These are phyloP conservation scores for Cyberlindnera suaveolens DNA, from an alignment of 805 yeast species.

Conservation along the genomic window DNA sequence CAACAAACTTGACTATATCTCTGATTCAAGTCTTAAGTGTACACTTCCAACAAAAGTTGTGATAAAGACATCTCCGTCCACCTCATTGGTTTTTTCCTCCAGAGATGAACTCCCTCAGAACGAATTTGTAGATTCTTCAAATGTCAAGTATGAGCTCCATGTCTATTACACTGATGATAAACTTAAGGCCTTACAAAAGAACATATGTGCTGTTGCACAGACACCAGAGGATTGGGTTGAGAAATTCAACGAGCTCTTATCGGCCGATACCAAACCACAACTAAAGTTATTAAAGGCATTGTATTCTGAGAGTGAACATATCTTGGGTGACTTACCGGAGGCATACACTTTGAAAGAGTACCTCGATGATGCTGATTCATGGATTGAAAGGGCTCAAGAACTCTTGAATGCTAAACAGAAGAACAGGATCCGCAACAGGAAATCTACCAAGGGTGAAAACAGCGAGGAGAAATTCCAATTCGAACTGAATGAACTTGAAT, in stretches of 20 bases:
- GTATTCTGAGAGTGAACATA: slow-evolving; percentile 50
- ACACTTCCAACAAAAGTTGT: slow-evolving; percentile 52
- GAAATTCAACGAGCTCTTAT: slow-evolving; percentile 36
- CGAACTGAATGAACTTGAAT: slow-evolving; percentile 13
- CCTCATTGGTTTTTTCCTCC: slow-evolving; percentile 22
- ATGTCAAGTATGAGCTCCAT: slow-evolving; percentile 37
- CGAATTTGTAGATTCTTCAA: slow-evolving; percentile 7
- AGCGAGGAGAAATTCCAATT: slow-evolving; percentile 6
- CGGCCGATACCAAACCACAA: slow-evolving; percentile 37
- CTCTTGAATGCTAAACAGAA: slow-evolving; percentile 35
- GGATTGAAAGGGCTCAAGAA: slow-evolving; percentile 51
- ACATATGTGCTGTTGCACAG: slow-evolving; percentile 35
- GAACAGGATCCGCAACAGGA: slow-evolving; percentile 31
- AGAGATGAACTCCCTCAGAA: neutral
- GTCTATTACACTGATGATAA: slow-evolving; percentile 47
- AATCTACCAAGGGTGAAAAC: slow-evolving; percentile 5
- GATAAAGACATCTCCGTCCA: slow-evolving; percentile 26
- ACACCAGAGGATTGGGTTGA: slow-evolving; percentile 47
- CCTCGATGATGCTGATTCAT: slow-evolving; percentile 39
- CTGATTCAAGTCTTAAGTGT: slow-evolving; percentile 47
- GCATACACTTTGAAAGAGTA: slow-evolving; percentile 33
- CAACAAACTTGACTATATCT: slow-evolving; percentile 35
- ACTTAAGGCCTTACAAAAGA: slow-evolving; percentile 31
- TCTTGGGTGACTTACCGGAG: slow-evolving; percentile 34
- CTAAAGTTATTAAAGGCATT: slow-evolving; percentile 38